Base-by-base conservation (phyloP, 2,329 filamentous ascomycete genomes). In the Penicillium sp. region DNA sequence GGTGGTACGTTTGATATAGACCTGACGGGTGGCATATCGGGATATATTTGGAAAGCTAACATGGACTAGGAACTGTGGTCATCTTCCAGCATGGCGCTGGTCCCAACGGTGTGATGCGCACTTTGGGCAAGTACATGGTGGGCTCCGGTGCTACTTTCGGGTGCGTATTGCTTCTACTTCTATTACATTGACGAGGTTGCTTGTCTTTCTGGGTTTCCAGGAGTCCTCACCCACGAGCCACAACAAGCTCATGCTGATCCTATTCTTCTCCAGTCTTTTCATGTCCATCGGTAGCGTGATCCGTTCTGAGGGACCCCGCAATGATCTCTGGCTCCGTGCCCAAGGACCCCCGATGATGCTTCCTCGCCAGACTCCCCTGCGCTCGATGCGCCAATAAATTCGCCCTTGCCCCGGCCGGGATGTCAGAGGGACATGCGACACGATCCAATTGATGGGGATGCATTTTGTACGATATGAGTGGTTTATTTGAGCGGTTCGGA, bases 281-380 rank as follows among this genome's bases (percentile, higher is more conserved):
- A 99, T 99, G 94, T 93, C 90, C 55, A 96, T 99, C 66, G 94
- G 94, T 65, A 96, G 91, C 67, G 92, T 96, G 43, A 97, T 99
- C 69, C 89, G 94, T 71, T 92, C 91, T 57, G 94, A 99, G 67
- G 86, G 90, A 62, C 90, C 90, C 42, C 86, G 89, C 35, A 87
- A 89, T 67, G 81, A 88, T 56, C 85, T 89, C 55, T 96, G 93
- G 78, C 83, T 85, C 64, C 85, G 85, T 72, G 86, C 89, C 49
- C 86, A 88, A 64, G 82, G 88, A 67, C 84, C 85, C 60, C 90
- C 92, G 23, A 85, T 93, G 67, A 85, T 96, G 61, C 75, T 85
- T 66, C 81, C 81, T 31, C 72, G 77, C 59, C 73, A 79, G 58
- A 72, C 69, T 54, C 67, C 70, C 41, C 60, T 71, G 53, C 69